Evolutionary conservation across 2,329 filamentous ascomycete species (phyloP), one percentile per base, ranked within the genome.

Genomic region (Penicillium sp.): DNA sequence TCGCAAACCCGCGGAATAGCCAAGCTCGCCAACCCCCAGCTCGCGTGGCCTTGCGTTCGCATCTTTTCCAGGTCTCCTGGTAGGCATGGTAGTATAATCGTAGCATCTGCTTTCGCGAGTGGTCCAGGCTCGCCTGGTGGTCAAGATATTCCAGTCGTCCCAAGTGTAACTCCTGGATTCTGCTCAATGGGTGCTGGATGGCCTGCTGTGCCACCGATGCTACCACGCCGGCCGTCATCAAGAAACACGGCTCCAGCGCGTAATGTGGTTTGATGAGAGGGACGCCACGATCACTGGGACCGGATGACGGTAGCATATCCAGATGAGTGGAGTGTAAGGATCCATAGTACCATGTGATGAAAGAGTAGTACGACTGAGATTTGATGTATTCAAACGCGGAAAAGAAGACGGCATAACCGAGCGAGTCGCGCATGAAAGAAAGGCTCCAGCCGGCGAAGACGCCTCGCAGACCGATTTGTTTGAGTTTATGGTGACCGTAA

Each of bases 361-460:
- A 86, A 8, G 73, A 75, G 66, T 85, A 85, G 65, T 85, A 86
- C 16, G 73, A 76, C 62, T 86, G 84, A 33, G 79, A 78, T 62
- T 87, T 87, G 62, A 86, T 72, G 29, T 79, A 84, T 65, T 87
- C 84, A 57, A 87, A 87, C 0, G 78, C 78, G 42, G 77, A 76
- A 66, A 87, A 87, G 71, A 87, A 87, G 15, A 83, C 68, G 2
- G 80, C 84, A 44, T 80, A 81, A 9, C 84, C 84, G 33, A 85
- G 73, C 1, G 81, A 77, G 62, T 87, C 84, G 55, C 84, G 84
- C 28, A 84, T 34, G 39, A 86, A 77, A 0, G 79, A 81, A 4
- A 86, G 68, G 3, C 78, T 74, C 76, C 78, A 86, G n/a, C 84
- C 84, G 3, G 83, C 83, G 60, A 85, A 85, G 18, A 86, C 76